These are phyloP conservation scores for Macadamia tetraphylla DNA, from an alignment of 164 flowering plant genomes.

Conservation along the genomic window DNA sequence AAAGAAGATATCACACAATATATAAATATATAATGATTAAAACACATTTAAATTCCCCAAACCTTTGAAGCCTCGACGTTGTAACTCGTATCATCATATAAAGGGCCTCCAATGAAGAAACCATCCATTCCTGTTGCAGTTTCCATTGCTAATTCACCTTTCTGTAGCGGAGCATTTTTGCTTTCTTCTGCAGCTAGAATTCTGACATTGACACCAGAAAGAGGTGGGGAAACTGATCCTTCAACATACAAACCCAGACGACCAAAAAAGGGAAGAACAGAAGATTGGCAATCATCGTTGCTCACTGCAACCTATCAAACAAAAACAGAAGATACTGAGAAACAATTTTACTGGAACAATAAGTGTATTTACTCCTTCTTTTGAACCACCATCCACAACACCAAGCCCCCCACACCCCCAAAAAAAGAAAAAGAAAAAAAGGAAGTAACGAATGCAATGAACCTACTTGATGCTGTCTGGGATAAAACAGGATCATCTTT, in stretches of 20 bases:
- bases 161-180: constrained; percentile 41
- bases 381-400: no score
- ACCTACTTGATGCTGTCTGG: constrained; percentile 55
- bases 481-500: constrained; percentile 78
- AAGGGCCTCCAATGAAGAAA: constrained; percentile 66
- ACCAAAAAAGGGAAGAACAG: constrained; percentile 59
- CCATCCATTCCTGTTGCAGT: constrained; percentile 76
- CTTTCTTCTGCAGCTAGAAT: constrained; percentile 64
- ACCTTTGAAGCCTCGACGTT: constrained; percentile 82
- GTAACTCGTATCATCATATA: constrained; percentile 80
- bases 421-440: no score
- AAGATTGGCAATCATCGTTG: constrained; percentile 80
- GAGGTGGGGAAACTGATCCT: constrained; percentile 91
- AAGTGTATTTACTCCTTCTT: not conserved
- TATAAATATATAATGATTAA: not conserved
- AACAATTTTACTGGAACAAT: not conserved
- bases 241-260: constrained; percentile 75
- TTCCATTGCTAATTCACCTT: constrained; percentile 67
- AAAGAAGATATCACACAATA: not conserved
- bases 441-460: not conserved
- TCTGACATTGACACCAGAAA: constrained; percentile 64
- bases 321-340: not conserved
- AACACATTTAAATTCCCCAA: constrained; percentile 7
- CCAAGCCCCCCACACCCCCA: no score
- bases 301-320: constrained; percentile 50